Evolutionary conservation across 495 filamentous ascomycete genomes (phyloP).

Genomic region (Choiromyces venosus): DNA sequence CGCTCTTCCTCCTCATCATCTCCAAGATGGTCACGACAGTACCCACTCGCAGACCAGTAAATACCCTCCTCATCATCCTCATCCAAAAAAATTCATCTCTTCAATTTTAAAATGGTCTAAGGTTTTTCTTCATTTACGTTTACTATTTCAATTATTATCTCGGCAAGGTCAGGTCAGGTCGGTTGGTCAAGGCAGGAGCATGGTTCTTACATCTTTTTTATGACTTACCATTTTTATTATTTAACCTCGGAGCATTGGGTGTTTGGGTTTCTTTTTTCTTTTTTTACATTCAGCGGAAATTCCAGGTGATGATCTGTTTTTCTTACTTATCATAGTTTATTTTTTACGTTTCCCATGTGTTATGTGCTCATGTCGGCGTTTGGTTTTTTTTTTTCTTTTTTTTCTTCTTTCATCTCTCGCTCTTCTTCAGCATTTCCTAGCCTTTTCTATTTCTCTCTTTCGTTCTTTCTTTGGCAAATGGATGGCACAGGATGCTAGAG

Average conservation of each 20-base stretch:
- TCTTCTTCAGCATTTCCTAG: not conserved
- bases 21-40: not conserved
- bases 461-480: not conserved
- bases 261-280: not conserved
- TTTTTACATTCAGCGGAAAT: not conserved
- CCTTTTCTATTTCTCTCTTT: not conserved
- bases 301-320: constrained; percentile 4
- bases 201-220: not conserved
- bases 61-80: not conserved
- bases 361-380: not conserved
- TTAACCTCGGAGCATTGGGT: not conserved
- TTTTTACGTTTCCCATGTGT: not conserved
- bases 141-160: constrained; percentile 3
- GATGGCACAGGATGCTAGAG: constrained; percentile 1
- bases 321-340: not conserved
- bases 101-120: not conserved
- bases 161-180: not conserved
- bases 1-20: not conserved
- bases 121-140: not conserved
- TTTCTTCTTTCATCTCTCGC: not conserved
- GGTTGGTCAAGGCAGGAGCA: not conserved
- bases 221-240: not conserved
- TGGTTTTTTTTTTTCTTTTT: no score
- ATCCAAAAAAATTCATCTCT: not conserved
- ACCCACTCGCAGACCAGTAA: not conserved